These are phyloP conservation scores for Leccinum subfulvum DNA, from an alignment of 1,284 basidiomycete genomes.

Conservation along the genomic window DNA sequence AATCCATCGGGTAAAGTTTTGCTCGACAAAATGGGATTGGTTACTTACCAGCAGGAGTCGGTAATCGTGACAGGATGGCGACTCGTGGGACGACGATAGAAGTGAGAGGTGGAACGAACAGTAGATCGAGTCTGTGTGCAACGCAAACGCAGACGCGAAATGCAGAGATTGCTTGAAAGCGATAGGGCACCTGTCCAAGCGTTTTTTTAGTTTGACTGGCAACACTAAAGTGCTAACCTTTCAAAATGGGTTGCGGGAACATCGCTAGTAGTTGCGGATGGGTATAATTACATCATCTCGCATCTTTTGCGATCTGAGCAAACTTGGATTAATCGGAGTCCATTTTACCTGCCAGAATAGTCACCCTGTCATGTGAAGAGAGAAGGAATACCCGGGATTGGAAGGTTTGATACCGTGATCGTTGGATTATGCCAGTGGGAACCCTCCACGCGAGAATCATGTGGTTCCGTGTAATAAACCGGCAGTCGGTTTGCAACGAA, in stretches of 20 bases:
- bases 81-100: neutral
- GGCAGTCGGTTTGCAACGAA: slow-evolving; percentile 1
- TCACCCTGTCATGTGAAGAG: slow-evolving; percentile 8
- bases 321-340: slow-evolving; percentile 3
- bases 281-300: slow-evolving; percentile 18
- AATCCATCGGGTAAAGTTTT: neutral
- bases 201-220: slow-evolving; percentile 18
- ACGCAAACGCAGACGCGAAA: neutral
- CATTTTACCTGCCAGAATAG: slow-evolving; percentile 6
- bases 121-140: neutral
- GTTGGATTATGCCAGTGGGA: slow-evolving; percentile 12
- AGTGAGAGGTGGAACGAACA: neutral
- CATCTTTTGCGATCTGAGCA: slow-evolving; percentile 4
- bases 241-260: slow-evolving; percentile 16
- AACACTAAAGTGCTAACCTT: slow-evolving; percentile 2
- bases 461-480: slow-evolving; percentile 9
- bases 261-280: slow-evolving; percentile 10
- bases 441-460: slow-evolving; percentile 14
- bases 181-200: neutral
- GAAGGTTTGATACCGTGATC: slow-evolving; percentile 18
- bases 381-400: slow-evolving; percentile 11
- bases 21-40: neutral
- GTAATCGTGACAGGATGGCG: neutral
- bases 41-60: slow-evolving; percentile 16
- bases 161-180: neutral